A percentile compares a stretch with the other conserved stretches of the same genome.
Evolutionary conservation across 2,329 filamentous ascomycete species (phyloP).

Genomic region (Domatiomyces catenatus): DNA sequence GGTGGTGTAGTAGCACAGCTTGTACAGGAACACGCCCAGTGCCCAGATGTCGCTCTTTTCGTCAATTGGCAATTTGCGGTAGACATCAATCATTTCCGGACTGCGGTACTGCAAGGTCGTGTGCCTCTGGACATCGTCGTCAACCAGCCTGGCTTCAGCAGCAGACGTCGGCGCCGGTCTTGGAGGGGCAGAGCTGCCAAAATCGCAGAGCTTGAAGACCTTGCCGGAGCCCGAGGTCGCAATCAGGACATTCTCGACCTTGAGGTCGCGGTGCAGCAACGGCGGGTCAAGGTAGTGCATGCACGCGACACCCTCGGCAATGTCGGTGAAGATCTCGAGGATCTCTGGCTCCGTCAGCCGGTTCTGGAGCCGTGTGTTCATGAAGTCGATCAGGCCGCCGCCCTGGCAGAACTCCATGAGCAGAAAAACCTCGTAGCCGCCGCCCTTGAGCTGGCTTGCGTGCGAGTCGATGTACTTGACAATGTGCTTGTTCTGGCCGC

Average conservation of each 20-base stretch:
- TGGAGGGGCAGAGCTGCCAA: slow-evolving; percentile 78
- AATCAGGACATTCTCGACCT: slow-evolving; percentile 96
- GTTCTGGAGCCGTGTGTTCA: slow-evolving; percentile 96
- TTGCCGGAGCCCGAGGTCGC: slow-evolving; percentile 49
- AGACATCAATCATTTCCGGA: slow-evolving; percentile 98
- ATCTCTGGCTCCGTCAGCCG: slow-evolving; percentile 95
- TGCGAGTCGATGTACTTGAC: slow-evolving; percentile 98
- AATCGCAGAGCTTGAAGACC: slow-evolving; percentile 94
- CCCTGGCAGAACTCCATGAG: slow-evolving; percentile 97
- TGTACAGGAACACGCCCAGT: slow-evolving; percentile 85
- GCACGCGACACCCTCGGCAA: slow-evolving; percentile 88
- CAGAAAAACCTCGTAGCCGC: slow-evolving; percentile 93
- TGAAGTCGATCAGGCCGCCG: slow-evolving; percentile 94
- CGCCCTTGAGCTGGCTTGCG: slow-evolving; percentile 79
- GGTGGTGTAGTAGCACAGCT: slow-evolving; percentile 97
- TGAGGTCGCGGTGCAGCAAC: slow-evolving; percentile 81
- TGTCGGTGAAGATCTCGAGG: slow-evolving; percentile 88
- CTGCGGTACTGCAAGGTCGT: slow-evolving; percentile 95
- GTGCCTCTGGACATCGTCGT: slow-evolving; percentile 93
- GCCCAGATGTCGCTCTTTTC: slow-evolving; percentile 99
- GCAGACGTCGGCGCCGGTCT: slow-evolving; percentile 72
- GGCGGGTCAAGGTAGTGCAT: slow-evolving; percentile 98
- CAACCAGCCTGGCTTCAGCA: slow-evolving; percentile 76
- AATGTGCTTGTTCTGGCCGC: slow-evolving; percentile 75
- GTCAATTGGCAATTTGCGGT: slow-evolving; percentile 87